Percentiles rank a stretch among this genome's conserved stretches.
phyloP scores from a whole-genome alignment of 2,329 filamentous ascomycete genomes.

The Aspergillus terreus region DNA sequence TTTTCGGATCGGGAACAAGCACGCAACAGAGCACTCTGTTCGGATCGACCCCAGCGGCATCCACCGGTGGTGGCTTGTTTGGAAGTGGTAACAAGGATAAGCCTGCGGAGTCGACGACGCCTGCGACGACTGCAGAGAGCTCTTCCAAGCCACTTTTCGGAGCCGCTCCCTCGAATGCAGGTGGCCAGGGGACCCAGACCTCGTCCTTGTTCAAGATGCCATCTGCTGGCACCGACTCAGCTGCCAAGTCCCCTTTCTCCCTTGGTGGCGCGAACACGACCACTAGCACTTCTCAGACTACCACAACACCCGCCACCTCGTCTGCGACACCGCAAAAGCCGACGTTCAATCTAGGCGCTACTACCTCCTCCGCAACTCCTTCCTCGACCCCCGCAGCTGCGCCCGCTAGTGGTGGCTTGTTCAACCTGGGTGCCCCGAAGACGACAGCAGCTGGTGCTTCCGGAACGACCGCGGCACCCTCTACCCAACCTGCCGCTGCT shows the following conservation, averaged over 20 bases:
- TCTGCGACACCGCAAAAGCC: constrained; percentile 33
- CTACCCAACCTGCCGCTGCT: constrained; percentile 18
- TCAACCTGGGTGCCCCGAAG: constrained; percentile 28
- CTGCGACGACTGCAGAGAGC: constrained; percentile 20
- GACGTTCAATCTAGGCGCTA: constrained; percentile 26
- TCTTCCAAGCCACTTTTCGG: constrained; percentile 29
- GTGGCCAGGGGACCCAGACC: constrained; percentile 17
- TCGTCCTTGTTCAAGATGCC: constrained; percentile 28
- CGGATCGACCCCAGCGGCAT: constrained; percentile 18
- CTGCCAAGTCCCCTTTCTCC: constrained; percentile 26
- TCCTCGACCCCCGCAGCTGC: constrained; percentile 30
- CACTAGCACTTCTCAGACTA: constrained; percentile 13
- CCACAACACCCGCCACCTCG: constrained; percentile 24
- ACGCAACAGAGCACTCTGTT: constrained; percentile 27
- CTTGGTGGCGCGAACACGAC: constrained; percentile 16
- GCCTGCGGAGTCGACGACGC: constrained; percentile 25
- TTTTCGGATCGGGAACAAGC: constrained; percentile 26
- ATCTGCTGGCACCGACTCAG: constrained; percentile 20
- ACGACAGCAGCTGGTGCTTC: constrained; percentile 24
- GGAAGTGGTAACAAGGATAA: constrained; percentile 27
- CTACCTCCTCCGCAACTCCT: constrained; percentile 27
- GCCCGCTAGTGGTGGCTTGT: constrained; percentile 22
- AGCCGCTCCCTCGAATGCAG: constrained; percentile 12
- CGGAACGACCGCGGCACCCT: constrained; percentile 23
- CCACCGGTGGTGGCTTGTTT: constrained; percentile 10